These are phyloP conservation scores for Punica granatum DNA, from an alignment of 345 rosid species.

Conservation along the genomic window DNA sequence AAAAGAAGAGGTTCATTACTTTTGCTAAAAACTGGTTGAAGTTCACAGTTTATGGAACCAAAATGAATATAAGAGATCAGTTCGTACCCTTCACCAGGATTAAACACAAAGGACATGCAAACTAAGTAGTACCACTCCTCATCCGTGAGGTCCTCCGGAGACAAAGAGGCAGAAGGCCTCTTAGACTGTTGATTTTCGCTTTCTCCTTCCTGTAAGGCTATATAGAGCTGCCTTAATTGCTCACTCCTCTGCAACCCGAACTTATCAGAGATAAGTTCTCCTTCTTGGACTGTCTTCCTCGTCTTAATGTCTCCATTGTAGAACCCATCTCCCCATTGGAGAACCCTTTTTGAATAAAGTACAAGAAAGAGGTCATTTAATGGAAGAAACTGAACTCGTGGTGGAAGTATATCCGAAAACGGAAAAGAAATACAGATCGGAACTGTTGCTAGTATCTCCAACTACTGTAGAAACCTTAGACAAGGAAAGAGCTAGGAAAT, in stretches of 20 bases:
- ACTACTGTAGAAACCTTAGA: neutral
- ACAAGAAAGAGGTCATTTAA: neutral
- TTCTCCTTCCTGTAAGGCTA: conserved; percentile 55
- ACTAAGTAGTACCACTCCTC: conserved; percentile 98
- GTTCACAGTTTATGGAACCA: neutral
- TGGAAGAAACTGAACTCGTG: neutral
- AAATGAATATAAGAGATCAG: neutral
- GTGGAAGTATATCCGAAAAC: neutral
- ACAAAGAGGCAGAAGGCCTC: conserved; percentile 51
- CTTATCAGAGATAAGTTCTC: conserved; percentile 51
- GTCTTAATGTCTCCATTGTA: conserved; percentile 95
- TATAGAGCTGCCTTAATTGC: conserved; percentile 66
- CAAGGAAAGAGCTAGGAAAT: neutral
- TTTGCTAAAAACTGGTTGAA: neutral
- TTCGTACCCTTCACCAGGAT: conserved; percentile 63
- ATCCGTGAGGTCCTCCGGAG: conserved; percentile 89
- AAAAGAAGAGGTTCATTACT: no score
- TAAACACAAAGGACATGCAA: conserved; percentile 92
- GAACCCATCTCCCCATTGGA: conserved; percentile 86
- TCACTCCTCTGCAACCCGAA: conserved; percentile 71
- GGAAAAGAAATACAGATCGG: neutral
- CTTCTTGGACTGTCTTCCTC: conserved; percentile 58
- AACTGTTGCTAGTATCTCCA: neutral
- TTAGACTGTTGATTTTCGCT: conserved; percentile 24
- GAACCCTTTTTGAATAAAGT: conserved; percentile 31